These are phyloP conservation scores for Solanum dulcamara DNA, from an alignment of 257 asterid genomes.

Conservation along the genomic window DNA sequence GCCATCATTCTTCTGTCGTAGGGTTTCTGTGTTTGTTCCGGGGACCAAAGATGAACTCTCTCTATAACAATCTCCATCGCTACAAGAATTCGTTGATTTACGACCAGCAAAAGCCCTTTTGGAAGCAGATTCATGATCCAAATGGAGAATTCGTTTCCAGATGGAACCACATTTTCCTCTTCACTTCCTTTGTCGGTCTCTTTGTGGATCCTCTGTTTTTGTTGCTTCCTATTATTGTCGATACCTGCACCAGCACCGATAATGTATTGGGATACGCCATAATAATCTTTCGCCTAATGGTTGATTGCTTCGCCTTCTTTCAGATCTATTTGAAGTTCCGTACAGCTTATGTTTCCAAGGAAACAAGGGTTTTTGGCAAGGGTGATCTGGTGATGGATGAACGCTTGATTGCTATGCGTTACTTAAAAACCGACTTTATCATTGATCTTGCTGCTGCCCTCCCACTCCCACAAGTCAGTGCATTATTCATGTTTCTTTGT, in stretches of 20 bases:
- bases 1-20: background rate
- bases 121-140: slow-evolving; percentile 71
- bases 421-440: slow-evolving; percentile 47
- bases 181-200: slow-evolving; percentile 48
- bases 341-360: slow-evolving; percentile 52
- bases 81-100: slow-evolving; percentile 27
- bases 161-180: slow-evolving; percentile 72
- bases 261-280: slow-evolving; percentile 24
- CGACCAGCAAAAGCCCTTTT: slow-evolving; percentile 41
- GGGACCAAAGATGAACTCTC: slow-evolving; percentile 18
- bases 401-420: slow-evolving; percentile 39
- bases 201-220: slow-evolving; percentile 77
- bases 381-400: slow-evolving; percentile 74
- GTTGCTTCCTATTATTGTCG: slow-evolving; percentile 34
- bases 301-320: slow-evolving; percentile 56
- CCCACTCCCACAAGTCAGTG: slow-evolving; percentile 76
- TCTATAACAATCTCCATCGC: slow-evolving; percentile 14
- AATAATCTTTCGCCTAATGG: slow-evolving; percentile 32
- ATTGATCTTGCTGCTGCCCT: slow-evolving; percentile 83
- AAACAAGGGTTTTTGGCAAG: slow-evolving; percentile 68
- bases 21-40: background rate
- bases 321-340: slow-evolving; percentile 70
- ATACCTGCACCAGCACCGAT: slow-evolving; percentile 49
- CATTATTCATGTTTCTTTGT: background rate
- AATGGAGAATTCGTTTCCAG: slow-evolving; percentile 36